phyloP scores from a whole-genome alignment of 1,139 yeast genomes.

The Scheffersomyces cryptocercus region DNA sequence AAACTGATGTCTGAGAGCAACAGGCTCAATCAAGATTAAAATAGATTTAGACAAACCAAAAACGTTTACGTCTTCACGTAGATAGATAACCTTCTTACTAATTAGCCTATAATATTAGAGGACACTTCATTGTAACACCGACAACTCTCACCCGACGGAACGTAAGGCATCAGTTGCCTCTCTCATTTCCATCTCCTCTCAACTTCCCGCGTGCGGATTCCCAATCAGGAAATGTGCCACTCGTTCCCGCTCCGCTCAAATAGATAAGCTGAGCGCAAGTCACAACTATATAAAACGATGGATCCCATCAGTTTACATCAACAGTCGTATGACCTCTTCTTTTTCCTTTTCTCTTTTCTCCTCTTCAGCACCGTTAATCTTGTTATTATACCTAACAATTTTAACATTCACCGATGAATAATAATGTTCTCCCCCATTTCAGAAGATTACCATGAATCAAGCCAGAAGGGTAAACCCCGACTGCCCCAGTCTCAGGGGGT shows the following conservation, averaged over 20 bases:
- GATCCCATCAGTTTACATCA: background rate
- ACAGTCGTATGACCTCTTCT: background rate
- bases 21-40: too few species aligned
- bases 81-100: too few species aligned
- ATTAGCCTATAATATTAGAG: too few species aligned
- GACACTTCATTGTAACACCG: too few species aligned
- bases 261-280: background rate
- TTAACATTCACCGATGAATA: constrained; percentile 8
- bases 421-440: constrained; percentile 26
- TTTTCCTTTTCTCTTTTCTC: background rate
- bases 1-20: too few species aligned
- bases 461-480: constrained; percentile 40
- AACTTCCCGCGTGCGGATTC: too few species aligned
- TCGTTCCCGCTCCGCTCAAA: background rate
- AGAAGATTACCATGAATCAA: constrained; percentile 41
- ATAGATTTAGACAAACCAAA: too few species aligned
- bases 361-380: background rate
- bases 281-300: background rate
- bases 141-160: too few species aligned
- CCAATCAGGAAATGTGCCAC: background rate
- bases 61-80: too few species aligned
- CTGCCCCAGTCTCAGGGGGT: constrained; percentile 45
- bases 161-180: too few species aligned
- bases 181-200: too few species aligned
- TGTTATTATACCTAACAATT: constrained; percentile 1